Conservation (phyloP, 2,329 filamentous ascomycete genomes). For the Aspergillus piperis region DNA sequence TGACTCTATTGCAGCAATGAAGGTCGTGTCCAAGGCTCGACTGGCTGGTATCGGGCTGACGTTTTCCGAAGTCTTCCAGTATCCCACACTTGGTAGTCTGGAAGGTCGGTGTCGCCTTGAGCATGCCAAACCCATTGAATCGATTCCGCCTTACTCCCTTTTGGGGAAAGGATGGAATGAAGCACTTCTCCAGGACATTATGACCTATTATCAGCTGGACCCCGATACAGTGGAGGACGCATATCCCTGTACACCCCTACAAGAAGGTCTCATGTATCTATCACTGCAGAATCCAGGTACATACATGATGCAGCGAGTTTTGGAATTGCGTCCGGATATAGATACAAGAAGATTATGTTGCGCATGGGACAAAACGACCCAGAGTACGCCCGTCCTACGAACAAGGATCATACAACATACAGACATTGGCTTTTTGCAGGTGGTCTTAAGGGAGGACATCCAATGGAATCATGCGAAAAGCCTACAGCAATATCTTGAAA, state of each 20-base stretch:
- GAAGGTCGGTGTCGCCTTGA: no score
- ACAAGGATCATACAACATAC: no score
- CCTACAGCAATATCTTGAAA: background rate
- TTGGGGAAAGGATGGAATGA: no score
- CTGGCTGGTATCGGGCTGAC: no score
- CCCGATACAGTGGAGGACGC: conserved; percentile 21
- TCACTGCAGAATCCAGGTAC: conserved; percentile 37
- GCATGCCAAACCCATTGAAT: no score
- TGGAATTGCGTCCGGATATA: conserved; percentile 30
- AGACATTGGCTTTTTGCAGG: background rate
- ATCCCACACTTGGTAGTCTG: no score
- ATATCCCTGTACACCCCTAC: conserved; percentile 32
- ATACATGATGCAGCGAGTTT: conserved; percentile 42
- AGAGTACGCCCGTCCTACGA: no score
- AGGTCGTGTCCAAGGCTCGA: conserved; percentile 2
- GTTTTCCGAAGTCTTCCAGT: no score
- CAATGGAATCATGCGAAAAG: background rate
- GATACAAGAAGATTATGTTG: conserved; percentile 37
- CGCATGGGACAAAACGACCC: conserved; percentile 34
- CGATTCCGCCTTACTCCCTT: no score
- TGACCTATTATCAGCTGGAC: no score
- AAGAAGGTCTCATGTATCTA: conserved; percentile 37
- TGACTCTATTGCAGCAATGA: conserved; percentile 14
- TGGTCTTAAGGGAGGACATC: background rate
- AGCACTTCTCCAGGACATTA: no score